phyloP scores from a whole-genome alignment of 1,284 basidiomycete species.

The Moniliella sp. region DNA sequence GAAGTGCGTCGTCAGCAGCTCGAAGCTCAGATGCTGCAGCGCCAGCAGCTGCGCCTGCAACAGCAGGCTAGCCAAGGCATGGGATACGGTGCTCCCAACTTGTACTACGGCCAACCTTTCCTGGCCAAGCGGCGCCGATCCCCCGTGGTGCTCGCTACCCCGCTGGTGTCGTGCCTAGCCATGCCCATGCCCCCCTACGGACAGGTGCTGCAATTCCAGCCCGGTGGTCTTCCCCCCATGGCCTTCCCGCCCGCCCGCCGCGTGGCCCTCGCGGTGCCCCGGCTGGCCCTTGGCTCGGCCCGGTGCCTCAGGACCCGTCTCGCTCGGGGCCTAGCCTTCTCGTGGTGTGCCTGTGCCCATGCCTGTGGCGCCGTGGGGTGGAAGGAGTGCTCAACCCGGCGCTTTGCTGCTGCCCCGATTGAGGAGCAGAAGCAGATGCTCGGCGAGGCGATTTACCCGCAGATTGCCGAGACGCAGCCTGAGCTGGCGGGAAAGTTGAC shows the following conservation, averaged over 20 bases:
- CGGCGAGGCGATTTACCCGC: conserved; percentile 34
- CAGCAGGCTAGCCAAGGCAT: conserved; percentile 32
- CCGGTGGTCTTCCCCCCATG: too few species aligned
- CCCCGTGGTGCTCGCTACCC: too few species aligned
- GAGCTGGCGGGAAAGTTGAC: conserved; percentile 34
- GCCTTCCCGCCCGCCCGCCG: too few species aligned
- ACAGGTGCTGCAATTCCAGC: conserved; percentile 23
- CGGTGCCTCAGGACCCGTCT: too few species aligned
- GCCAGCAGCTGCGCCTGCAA: conserved; percentile 33
- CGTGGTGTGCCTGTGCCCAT: too few species aligned
- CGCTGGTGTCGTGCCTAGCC: conserved; percentile 23
- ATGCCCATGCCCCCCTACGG: conserved; percentile 26
- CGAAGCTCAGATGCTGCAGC: conserved; percentile 54
- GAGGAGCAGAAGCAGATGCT: conserved; percentile 35
- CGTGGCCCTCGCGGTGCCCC: too few species aligned
- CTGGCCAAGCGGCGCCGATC: too few species aligned
- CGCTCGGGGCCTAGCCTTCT: too few species aligned
- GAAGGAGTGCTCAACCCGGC: conserved; percentile 24
- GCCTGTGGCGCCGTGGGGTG: too few species aligned
- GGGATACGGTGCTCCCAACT: conserved; percentile 25
- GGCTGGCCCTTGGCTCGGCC: too few species aligned
- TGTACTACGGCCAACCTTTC: conserved; percentile 35
- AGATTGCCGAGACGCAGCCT: conserved; percentile 26
- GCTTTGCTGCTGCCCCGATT: conserved; percentile 28
- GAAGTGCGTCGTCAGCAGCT: conserved; percentile 95